Evolutionary conservation across 129 eudicot species (phyloP).

Genomic region (Flaveria linearis): DNA sequence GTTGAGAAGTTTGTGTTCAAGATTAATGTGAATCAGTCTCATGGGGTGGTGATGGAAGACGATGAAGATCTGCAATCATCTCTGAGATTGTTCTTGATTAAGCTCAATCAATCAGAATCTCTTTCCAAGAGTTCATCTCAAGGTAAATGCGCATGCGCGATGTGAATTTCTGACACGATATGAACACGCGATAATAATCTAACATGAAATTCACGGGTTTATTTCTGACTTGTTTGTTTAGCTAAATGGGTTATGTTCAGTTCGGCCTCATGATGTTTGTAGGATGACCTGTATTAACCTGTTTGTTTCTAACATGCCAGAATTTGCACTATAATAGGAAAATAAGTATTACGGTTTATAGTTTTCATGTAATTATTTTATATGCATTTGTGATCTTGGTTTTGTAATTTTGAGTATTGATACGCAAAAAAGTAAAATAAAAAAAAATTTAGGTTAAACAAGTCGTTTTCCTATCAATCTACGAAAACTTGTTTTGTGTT

Average conservation of each 20-base stretch:
- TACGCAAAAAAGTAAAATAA: too few species aligned
- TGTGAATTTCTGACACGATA: neutral
- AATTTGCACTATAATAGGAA: neutral
- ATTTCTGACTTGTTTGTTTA: neutral
- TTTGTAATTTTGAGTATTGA: too few species aligned
- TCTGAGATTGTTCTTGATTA: slow-evolving; percentile 69
- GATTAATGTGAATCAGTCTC: slow-evolving; percentile 60
- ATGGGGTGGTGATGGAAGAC: slow-evolving; percentile 58
- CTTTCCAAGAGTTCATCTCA: slow-evolving; percentile 55
- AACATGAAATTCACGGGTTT: too few species aligned
- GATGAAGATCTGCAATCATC: slow-evolving; percentile 59
- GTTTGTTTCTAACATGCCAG: neutral
- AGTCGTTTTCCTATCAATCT: too few species aligned
- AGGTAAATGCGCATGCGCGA: slow-evolving; percentile 40
- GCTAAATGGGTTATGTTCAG: neutral
- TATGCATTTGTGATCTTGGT: too few species aligned
- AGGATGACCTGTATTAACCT: too few species aligned
- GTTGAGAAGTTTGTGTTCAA: slow-evolving; percentile 82
- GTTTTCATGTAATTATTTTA: too few species aligned
- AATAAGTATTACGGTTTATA: too few species aligned
- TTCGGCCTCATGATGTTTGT: too few species aligned
- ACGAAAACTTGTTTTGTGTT: too few species aligned
- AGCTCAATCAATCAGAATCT: slow-evolving; percentile 72
- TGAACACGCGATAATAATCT: neutral
- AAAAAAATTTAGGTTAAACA: too few species aligned